Base-by-base conservation (phyloP, 176 grass and related monocot genomes). In the Cocos nucifera region DNA sequence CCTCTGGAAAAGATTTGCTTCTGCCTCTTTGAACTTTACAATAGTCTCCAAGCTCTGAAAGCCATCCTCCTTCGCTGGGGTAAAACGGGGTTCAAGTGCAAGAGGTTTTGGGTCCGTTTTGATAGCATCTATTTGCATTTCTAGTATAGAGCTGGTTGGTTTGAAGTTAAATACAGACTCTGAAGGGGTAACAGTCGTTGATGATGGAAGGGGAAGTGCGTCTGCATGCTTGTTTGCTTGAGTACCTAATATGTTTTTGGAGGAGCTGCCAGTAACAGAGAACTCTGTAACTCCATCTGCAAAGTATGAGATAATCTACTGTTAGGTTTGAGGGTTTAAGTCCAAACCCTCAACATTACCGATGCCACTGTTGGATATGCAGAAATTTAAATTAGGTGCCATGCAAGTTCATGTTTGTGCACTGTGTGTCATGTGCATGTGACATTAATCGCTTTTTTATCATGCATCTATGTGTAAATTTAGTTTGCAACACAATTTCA, bases 1-100 rank as follows among this genome's bases (percentile, higher is more conserved):
- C 58, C 84, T 84, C 82, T 86, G 88, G 82, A 89, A 98, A 17
- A 98, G 88, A 54, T 92, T 92, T 15, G 94, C 81, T 58, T 98
- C 94, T 8, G 84, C 94, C 74, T 98, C 94, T 77, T 98, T 98
- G 82, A 83, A 93, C 71, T 98, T 98, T 22, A 98, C 94, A 21
- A 98, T 85, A n/a, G 94, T 98, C 61, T 98, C 94, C 2, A 98
- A 67, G 76, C 84, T 98, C 49, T 86, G 83, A 44, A 79, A 79
- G 16, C 91, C 88, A 12, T 86, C 94, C 0, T 97, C 92, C 76
- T 88, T 97, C 3, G 80, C 74, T 30, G 78, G 19, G 44, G 63
- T 77, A 70, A 85, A 85, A 80, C 76, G 83, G 56, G 75, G 67
- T 56, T 88, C 84, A n/a, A 85, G 56, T 18, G 84, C 66, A 56